Base-by-base conservation (phyloP, 1,139 yeast genomes). In the Sugiyamaella pinicola region DNA sequence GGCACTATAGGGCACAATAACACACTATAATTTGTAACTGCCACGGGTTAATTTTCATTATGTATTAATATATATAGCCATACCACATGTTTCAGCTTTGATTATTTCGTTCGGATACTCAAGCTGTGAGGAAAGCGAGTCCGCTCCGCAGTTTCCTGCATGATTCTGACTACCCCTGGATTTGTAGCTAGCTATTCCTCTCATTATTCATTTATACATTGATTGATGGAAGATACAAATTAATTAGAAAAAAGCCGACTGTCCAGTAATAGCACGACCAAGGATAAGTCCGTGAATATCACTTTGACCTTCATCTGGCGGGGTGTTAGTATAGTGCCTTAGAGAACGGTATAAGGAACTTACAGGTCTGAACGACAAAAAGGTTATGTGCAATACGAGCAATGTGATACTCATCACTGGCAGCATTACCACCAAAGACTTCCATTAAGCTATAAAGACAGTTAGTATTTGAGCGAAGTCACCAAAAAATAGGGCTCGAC, bases 191-290 rank as follows among this genome's bases (percentile, higher is more conserved):
- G n/a, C n/a, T n/a, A n/a, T n/a, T n/a, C n/a, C n/a, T n/a, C n/a
- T 35, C 39, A 35, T 35, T 35, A 35, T 35, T 35, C 39, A 35
- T n/a, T 17, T 35, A 35, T 35, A 35, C 17, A 35, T 15, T 22
- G 6, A 31, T 31, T 6, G 28, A 9, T 24, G 28, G n/a, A 35
- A 8, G 21, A 38, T 26, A 28, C 12, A 9, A 42, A n/a, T 29
- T 8, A 17, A 28, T 55, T 61, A 70, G 51, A 55, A 60, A 54
- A 74, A 74, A 1, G 74, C 78, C 26, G 67, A 65, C 49, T 66
- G 66, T 3, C 78, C 78, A 8, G 78, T 74, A 38, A 73, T 71
- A 33, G 75, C 77, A 39, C 78, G 61, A 19, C 78, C 78, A 15
- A 74, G 63, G 38, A 73, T 73, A 45, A 74, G 63, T 5, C 71